Conservation (phyloP, 306 rosid species). For the Castanospermum australe region DNA sequence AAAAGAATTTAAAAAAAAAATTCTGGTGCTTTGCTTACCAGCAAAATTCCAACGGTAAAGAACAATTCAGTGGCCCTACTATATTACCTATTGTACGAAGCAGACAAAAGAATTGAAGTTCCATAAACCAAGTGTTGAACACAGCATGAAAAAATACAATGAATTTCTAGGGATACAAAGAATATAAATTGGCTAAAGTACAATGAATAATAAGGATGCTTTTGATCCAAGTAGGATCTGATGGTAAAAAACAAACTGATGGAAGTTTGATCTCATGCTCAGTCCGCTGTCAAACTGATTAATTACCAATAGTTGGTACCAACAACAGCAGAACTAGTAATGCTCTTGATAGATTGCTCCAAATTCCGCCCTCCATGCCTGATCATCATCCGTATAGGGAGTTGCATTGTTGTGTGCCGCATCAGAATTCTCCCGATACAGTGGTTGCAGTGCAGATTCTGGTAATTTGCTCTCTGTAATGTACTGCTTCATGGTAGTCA, state of each 20-base stretch:
- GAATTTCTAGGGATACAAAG: not conserved
- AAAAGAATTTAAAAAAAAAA: too few relatives aligned
- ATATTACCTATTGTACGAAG: not conserved
- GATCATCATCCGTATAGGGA: slow-evolving; percentile 66
- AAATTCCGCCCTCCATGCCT: slow-evolving; percentile 95
- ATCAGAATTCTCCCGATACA: slow-evolving; percentile 55
- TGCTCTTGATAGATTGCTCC: slow-evolving; percentile 88
- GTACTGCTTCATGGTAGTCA: slow-evolving; percentile 85
- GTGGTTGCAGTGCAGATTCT: slow-evolving; percentile 76
- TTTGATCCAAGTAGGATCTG: slow-evolving; percentile 47
- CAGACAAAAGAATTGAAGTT: not conserved
- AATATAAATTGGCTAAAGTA: not conserved
- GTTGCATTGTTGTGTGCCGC: slow-evolving; percentile 35
- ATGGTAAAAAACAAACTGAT: slow-evolving; percentile 10
- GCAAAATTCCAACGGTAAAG: too few relatives aligned
- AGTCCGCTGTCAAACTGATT: not conserved
- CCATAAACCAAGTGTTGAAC: not conserved
- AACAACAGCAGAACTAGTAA: slow-evolving; percentile 36
- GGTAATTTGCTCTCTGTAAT: slow-evolving; percentile 89
- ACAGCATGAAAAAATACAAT: not conserved
- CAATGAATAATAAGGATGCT: not conserved
- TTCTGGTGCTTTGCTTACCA: too few relatives aligned
- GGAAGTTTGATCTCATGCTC: not conserved
- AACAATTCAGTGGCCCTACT: too few relatives aligned
- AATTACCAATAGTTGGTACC: not conserved